Base-by-base conservation (phyloP, 2,329 filamentous ascomycete species). In the Fusarium foetens region DNA sequence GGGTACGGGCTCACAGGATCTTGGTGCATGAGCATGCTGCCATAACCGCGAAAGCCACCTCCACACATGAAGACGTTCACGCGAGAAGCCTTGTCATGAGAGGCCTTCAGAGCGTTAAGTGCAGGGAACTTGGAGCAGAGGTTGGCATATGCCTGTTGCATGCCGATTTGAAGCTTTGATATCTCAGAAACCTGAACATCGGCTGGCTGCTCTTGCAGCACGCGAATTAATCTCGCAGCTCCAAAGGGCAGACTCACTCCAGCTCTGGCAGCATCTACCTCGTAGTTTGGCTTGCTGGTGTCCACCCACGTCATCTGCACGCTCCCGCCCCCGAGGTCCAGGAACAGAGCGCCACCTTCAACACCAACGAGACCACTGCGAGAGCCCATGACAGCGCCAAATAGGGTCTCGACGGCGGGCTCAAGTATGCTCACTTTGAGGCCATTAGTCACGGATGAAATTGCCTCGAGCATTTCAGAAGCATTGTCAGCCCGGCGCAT, bases 31-130 rank as follows among this genome's bases (percentile, higher is more conserved):
- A 97, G 86, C 77, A 97, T 90, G 80, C 94, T 97, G 11, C 94
- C 95, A 86, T 97, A 97, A 21, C 95, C 95, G 39, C 95, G 87
- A 79, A 97, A 97, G 1, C 95, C 95, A 29, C 95, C 95, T 46
- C 95, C 95, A 70, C 93, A 97, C 63, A 98, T 90, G 79, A 95
- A 97, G 13, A 97, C 85, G 38, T 92, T 89, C 63, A 94, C 85
- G 8, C 87, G 87, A 53, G 73, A 69, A 43, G 76, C 75, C 23
- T 67, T 70, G 27, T 80, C 75, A 33, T 83, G 79, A 19, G 85
- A 83, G 25, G 81, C 75, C 17, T 69, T 78, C 42, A 82, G 78
- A 54, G 76, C 76, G 41, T 77, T 70, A 0, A 95, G 89, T 3
- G 76, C 75, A 7, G 87, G 83, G 67, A 89, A 90, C 42, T 77